Evolutionary conservation across 2,329 filamentous ascomycete species (phyloP), one percentile per base, ranked within the genome.

Genomic region (Macrophomina phaseolina): DNA sequence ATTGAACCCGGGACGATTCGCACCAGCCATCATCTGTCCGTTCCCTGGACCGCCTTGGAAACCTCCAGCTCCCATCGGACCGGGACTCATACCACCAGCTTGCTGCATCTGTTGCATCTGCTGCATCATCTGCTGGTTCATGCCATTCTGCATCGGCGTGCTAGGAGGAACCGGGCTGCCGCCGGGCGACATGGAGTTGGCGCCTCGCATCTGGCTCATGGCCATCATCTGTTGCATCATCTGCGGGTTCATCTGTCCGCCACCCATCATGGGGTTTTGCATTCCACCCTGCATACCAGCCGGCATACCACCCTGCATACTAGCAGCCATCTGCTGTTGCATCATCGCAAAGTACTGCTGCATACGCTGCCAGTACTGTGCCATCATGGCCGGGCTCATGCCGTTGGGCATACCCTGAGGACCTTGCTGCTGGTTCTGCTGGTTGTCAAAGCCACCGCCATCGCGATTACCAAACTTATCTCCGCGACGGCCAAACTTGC

Each of bases 281-380:
- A 78, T 71, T 63, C 56, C 61, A 36, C 80, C 7, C 36, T 38
- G 36, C 36, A 78, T 71, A 63, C 56, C 61, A 36, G 80, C 7
- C 36, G 6, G 36, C 36, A 78, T 71, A 63, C 80, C 78, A 72
- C 82, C 80, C 70, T 77, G 69, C 64, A 68, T 69, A 55, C 56
- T 64, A 36, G 80, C 77, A 58, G 90, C 90, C 87, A 96, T 92
- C 76, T 95, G 91, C 74, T 94, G 92, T 80, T 97, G 93, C 92
- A 97, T 95, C 86, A 97, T 90, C 67, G 90, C 85, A 79, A 97
- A 96, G 80, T 97, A 97, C 77, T 97, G 92, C 80, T 99, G 95
- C 94, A 99, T 98, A 56, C 94, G 89, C 78, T 97, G 93, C 89
- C 95, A 97, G 81, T 98, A 97, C 78, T 97, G 94, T 2, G 95